phyloP scores from a whole-genome alignment of 2,329 filamentous ascomycete species.

The Aulographum hederae region DNA sequence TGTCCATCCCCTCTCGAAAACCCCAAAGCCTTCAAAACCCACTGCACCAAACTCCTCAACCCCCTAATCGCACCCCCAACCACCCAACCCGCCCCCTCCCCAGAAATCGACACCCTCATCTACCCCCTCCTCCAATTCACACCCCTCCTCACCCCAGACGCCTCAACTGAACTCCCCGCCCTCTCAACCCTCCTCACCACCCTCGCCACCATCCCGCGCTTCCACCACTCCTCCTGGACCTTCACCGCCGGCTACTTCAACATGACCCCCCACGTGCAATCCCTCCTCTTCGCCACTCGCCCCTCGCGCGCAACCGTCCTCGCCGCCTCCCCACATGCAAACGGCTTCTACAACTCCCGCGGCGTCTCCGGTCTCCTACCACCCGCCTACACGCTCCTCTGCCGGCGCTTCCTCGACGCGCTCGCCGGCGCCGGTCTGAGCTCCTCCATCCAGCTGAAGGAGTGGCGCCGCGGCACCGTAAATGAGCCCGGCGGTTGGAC shows the following conservation, averaged over 20 bases:
- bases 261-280: constrained; percentile 68
- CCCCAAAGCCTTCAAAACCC: constrained; percentile 41
- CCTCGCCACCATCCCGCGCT: constrained; percentile 39
- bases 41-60: constrained; percentile 46
- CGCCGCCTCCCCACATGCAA: constrained; percentile 81
- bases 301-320: constrained; percentile 62
- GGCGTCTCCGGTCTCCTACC: constrained; percentile 84
- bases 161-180: constrained; percentile 76
- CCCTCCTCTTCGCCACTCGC: constrained; percentile 57
- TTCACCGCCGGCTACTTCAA: constrained; percentile 99
- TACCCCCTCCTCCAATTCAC: constrained; percentile 83
- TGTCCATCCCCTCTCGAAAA: constrained; percentile 57
- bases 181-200: constrained; percentile 55
- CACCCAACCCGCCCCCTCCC: constrained; percentile 2
- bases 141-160: constrained; percentile 59
- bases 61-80: constrained; percentile 37
- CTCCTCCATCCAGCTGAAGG: constrained; percentile 52
- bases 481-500: constrained; percentile 79
- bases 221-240: constrained; percentile 63
- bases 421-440: constrained; percentile 34
- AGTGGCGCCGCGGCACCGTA: constrained; percentile 74
- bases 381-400: constrained; percentile 78
- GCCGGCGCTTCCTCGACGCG: constrained; percentile 57
- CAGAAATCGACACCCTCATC: constrained; percentile 44
- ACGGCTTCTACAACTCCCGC: constrained; percentile 80